Evolutionary conservation across 176 grass and related monocot species (phyloP), one percentile per base, ranked within the genome.

Genomic region (Stipa capillata): DNA sequence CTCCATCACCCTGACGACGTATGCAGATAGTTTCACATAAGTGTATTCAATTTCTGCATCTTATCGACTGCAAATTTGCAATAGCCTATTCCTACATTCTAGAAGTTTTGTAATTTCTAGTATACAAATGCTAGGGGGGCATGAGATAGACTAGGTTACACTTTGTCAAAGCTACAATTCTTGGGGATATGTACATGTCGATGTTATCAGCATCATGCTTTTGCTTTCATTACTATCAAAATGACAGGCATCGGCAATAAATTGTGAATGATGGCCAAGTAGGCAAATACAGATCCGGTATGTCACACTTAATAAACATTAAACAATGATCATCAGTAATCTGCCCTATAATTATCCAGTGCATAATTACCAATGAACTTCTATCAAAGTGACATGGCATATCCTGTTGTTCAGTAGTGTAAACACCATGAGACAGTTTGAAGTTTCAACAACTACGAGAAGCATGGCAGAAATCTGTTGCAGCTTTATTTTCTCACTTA

Each of bases 1-100:
- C 92, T 97, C 62, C 83, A 88, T 88, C 95, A 94, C 85, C 89
- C 85, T 80, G 83, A 92, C 65, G 91, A 97, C 91, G 94, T 97
- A 88, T 6, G 18, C 31, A 74, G 69, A 47, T 41, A 79, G 6
- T 74, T 84, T 7, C 40, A 72, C 39, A 34, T 37, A 74, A 68
- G 65, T 13, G 11, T 68, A 67, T n/a, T n/a, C n/a, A 59, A 63
- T 6, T 63, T 33, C 34, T 62, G 12, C 43, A 53, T 56, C 44
- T 71, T 77, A 35, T 36, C 79, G 7, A 32, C 3, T 28, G 16
- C 20, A 33, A 16, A 40, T 80, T 66, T 55, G 18, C 36, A 55
- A 56, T 55, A 36, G 20, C 15, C 8, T 57, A 35, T 73, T 66
- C 17, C 2, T 66, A 50, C 15, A 34, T 84, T 13, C 57, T 42